phyloP scores from a whole-genome alignment of 495 filamentous ascomycete species.

The Pyrenopolyporus hunteri region DNA sequence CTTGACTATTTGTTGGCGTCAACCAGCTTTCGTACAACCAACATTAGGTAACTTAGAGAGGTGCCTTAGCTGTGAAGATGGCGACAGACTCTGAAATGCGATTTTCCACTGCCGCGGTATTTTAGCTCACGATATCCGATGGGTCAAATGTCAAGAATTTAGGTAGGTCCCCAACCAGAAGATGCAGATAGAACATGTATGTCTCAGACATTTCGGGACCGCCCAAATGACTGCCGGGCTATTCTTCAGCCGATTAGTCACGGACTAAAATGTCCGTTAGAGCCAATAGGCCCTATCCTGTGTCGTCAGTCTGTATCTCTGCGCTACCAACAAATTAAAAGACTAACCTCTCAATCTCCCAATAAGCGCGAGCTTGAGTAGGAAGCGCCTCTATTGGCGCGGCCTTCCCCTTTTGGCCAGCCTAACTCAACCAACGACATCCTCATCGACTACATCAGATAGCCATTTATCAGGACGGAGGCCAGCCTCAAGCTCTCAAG shows the following conservation, averaged over 20 bases:
- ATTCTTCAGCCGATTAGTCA: constrained; percentile 21
- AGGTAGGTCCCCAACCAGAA: not conserved
- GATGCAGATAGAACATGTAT: constrained; percentile 30
- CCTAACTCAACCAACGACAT: constrained; percentile 12
- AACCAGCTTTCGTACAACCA: constrained; percentile 7
- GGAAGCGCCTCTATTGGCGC: constrained; percentile 31
- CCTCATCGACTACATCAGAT: constrained; percentile 3
- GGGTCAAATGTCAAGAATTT: constrained; percentile 2
- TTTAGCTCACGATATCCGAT: constrained; percentile 9
- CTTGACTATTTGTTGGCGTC: constrained; percentile 5
- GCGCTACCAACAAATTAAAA: constrained; percentile 3
- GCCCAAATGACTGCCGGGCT: constrained; percentile 5
- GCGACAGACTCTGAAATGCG: too few relatives aligned
- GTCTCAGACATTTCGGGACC: constrained; percentile 36
- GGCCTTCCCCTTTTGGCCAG: constrained; percentile 24
- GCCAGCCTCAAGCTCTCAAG: constrained; percentile 11
- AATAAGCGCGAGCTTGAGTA: constrained; percentile 27
- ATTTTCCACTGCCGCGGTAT: constrained; percentile 6
- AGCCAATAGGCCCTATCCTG: not conserved
- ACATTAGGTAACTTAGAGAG: constrained; percentile 7
- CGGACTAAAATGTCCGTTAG: constrained; percentile 1
- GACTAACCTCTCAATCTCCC: constrained; percentile 16
- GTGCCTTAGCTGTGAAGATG: not conserved
- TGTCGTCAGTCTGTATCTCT: not conserved
- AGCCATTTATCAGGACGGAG: not conserved